phyloP scores from a whole-genome alignment of 164 flowering plant species.

The Houttuynia cordata region DNA sequence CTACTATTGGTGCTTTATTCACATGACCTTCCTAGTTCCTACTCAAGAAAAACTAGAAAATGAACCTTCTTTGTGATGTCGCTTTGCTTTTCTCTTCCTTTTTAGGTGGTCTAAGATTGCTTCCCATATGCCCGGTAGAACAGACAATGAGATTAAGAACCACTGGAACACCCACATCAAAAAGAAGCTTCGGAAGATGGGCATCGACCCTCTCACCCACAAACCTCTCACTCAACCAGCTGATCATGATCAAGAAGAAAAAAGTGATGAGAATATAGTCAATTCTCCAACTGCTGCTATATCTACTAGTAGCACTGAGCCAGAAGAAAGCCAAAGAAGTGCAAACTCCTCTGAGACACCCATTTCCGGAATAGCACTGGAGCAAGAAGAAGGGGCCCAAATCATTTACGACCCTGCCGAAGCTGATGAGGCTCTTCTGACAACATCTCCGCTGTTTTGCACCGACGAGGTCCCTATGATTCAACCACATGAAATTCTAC shows the following conservation, averaged over 20 bases:
- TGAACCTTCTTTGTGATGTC: too few species aligned
- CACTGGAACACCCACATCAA: constrained; percentile 80
- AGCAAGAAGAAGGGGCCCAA: not conserved
- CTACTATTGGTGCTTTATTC: not conserved
- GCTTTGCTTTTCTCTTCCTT: not conserved
- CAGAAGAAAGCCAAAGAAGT: constrained; percentile 7
- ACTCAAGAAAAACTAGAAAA: too few species aligned
- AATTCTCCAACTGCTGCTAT: not conserved
- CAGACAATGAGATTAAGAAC: constrained; percentile 68
- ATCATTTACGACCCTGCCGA: not conserved
- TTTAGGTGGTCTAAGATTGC: constrained; percentile 75
- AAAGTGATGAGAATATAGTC: constrained; percentile 1
- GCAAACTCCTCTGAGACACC: constrained; percentile 4
- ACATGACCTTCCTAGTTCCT: not conserved
- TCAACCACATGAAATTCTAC: constrained; percentile 47
- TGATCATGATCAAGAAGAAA: constrained; percentile 11
- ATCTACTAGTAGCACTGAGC: not conserved
- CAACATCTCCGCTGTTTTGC: constrained; percentile 25
- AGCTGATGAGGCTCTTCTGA: constrained; percentile 9
- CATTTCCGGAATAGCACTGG: not conserved
- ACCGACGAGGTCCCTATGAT: constrained; percentile 59
- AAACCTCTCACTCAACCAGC: constrained; percentile 20
- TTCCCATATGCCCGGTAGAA: constrained; percentile 64
- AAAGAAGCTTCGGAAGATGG: constrained; percentile 62
- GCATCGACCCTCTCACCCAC: constrained; percentile 66